A percentile compares a stretch with the other conserved stretches of the same genome.
Evolutionary conservation across 2,329 filamentous ascomycete genomes (phyloP).

Genomic region (Conoideocrella luteorostrata): DNA sequence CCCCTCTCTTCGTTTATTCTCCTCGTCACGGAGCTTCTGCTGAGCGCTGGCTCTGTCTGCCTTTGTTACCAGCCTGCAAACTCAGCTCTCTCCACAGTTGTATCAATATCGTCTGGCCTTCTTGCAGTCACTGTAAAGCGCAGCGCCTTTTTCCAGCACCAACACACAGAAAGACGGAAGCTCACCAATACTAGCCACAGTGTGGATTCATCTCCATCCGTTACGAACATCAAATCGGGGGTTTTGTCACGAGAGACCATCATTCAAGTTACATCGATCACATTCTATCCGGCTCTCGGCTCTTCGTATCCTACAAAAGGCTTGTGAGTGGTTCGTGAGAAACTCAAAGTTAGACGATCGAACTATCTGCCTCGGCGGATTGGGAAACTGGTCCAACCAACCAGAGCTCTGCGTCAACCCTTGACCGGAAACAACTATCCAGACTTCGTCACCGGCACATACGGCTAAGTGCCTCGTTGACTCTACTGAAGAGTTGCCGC

Average conservation of each 20-base stretch:
- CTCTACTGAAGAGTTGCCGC: background rate
- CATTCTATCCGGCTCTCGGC: background rate
- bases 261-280: background rate
- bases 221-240: too few relatives aligned
- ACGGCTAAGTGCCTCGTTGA: background rate
- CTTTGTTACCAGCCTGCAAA: too few relatives aligned
- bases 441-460: conserved; percentile 1
- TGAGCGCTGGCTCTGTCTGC: too few relatives aligned
- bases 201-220: too few relatives aligned
- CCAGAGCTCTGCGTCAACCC: background rate
- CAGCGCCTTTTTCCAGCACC: too few relatives aligned
- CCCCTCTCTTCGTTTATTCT: background rate
- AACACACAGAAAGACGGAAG: too few relatives aligned
- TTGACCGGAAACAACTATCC: background rate
- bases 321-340: background rate
- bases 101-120: too few relatives aligned
- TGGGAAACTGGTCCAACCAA: conserved; percentile 2
- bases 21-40: too few relatives aligned
- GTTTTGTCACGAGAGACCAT: background rate
- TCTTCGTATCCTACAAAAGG: background rate
- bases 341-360: background rate
- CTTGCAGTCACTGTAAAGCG: too few relatives aligned
- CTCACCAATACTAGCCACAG: too few relatives aligned
- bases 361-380: background rate
- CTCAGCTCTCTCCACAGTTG: too few relatives aligned